Conservation (phyloP, 306 rosid species). For the Castanea sativa region DNA sequence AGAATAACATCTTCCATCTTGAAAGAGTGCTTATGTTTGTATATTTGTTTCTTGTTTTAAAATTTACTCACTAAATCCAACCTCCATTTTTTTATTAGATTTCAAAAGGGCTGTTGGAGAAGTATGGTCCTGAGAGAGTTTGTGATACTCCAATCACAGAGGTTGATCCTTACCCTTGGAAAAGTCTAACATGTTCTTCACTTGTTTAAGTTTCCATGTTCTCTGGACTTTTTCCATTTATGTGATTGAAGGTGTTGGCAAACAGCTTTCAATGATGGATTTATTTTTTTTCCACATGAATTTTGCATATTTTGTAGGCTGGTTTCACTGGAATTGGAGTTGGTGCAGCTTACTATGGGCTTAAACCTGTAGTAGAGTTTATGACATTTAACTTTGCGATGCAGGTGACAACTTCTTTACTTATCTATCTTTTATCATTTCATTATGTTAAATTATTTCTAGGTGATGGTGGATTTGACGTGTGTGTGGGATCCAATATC, state of each 20-base stretch:
- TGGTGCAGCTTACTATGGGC: constrained; percentile 97
- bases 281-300: too few species aligned
- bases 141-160: constrained; percentile 97
- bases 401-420: constrained; percentile 67
- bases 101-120: constrained; percentile 85
- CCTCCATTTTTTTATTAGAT: constrained; percentile 37
- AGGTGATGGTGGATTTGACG: too few species aligned
- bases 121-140: constrained; percentile 98
- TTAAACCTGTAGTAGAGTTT: constrained; percentile 85
- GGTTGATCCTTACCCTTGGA: constrained; percentile 46
- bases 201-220: too few species aligned
- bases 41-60: background rate
- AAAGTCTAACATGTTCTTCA: too few species aligned
- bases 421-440: background rate
- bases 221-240: constrained; percentile 4
- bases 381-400: constrained; percentile 99
- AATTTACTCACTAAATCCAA: background rate
- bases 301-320: constrained; percentile 56
- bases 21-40: background rate
- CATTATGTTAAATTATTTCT: background rate
- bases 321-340: constrained; percentile 99
- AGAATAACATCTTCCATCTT: background rate
- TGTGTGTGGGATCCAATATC: background rate
- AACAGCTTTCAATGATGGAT: too few species aligned
- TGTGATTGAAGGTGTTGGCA: constrained; percentile 9